Evolutionary conservation across 139 green algal species (phyloP), one percentile per base, ranked within the genome.

Genomic region (Micractinium conductrix): DNA sequence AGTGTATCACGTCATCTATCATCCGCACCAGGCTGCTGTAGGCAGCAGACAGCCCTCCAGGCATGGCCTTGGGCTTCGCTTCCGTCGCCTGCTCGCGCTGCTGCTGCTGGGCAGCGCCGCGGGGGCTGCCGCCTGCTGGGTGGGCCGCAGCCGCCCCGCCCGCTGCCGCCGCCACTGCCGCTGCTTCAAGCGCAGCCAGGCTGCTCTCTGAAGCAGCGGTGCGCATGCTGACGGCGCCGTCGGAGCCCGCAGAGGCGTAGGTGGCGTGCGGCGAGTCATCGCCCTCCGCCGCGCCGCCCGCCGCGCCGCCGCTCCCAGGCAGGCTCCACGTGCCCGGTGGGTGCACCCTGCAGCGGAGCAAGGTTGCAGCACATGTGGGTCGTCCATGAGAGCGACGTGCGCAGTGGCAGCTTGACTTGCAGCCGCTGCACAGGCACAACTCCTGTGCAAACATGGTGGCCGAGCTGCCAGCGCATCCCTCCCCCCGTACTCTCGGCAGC

Each of bases 281-380:
- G n/a, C n/a, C n/a, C n/a, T n/a, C n/a, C 9, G 40, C 40, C 78
- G 63, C 28, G 24, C 33, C 70, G 24, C 70, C 24, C 2, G 40
- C 60, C 1, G 43, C n/a, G 60, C 78, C 30, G 78, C 42, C 40
- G 60, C 42, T n/a, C 40, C 78, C 42, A n/a, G 30, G 40, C 30
- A 83, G 40, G 60, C 30, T 74, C 78, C 78, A 74, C 17, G 40
- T 83, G 78, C 60, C 78, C 2, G 76, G 30, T 1, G 78, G 38
- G 43, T 83, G 60, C 38, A 83, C 78, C 78, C 78, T 83, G 78
- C 78, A 45, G 10, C 19, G 72, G n/a, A n/a, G n/a, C n/a, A n/a
- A n/a, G n/a, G n/a, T n/a, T n/a, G n/a, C n/a, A n/a, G n/a, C n/a
- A n/a, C n/a, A n/a, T n/a, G n/a, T n/a, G n/a, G n/a, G n/a, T n/a